Evolutionary conservation across 2,329 filamentous ascomycete genomes (phyloP), one percentile per base, ranked within the genome.

Genomic region (Aspergillus sp.): DNA sequence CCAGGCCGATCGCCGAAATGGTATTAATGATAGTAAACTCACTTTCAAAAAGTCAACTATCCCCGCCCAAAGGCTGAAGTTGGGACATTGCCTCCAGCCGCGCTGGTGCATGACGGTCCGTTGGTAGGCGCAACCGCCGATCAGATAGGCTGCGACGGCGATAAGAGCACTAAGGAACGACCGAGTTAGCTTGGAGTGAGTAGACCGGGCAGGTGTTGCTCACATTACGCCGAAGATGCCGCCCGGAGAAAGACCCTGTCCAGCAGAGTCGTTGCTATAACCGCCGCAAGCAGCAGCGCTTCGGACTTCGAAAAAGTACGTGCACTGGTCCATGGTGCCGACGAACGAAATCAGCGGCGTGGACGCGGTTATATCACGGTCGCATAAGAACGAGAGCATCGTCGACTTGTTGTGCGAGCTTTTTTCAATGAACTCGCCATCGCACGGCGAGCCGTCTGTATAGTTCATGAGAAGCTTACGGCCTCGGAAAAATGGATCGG

Each of bases 61-160:
- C 55, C 91, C 89, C 31, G 91, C 87, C 95, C 95, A 99, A 66
- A 97, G 84, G 66, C 85, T 87, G 78, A 95, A 97, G 77, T 99
- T 98, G 53, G 95, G 95, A 66, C 97, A 79, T 75, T 99, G 95
- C 66, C 90, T 86, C 95, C 93, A 98, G 48, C 95, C 95, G 61
- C 95, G 84, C 67, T 96, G 92, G 73, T 99, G 91, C 76, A 93
- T 89, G 57, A 99, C 93, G 33, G 91, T 96, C 59, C 95, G 86
- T 75, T 97, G 93, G 80, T 98, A 99, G 62, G 96, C 92, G 66
- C 96, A 90, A 69, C 95, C 95, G 65, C 95, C 95, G 39, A 96
- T 84, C 55, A 96, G 80, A 75, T 99, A 99, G 21, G 95, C 95
- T 9, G 93, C 78, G 39, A 97, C 82, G 9, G 93, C 90, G 52